Conservation (phyloP, 768 basidiomycete genomes). For the Floccularia luteovirens region DNA sequence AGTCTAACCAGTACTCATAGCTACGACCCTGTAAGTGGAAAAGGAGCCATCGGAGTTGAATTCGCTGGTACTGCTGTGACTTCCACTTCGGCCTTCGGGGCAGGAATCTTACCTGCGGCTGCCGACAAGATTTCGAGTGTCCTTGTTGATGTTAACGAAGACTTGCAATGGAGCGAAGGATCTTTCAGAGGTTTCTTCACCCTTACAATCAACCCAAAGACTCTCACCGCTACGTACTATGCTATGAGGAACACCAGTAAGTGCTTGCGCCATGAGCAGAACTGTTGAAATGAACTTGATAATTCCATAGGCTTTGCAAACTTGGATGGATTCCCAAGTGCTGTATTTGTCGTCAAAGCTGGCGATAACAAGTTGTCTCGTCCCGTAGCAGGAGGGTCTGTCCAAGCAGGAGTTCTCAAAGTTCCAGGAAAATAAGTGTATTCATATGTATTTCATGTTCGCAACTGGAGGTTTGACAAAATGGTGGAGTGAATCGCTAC, state of each 20-base stretch:
- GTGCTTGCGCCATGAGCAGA: too few species aligned
- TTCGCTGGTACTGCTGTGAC: constrained; percentile 57
- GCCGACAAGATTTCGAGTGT: constrained; percentile 27
- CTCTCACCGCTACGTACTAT: constrained; percentile 43
- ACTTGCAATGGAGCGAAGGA: constrained; percentile 55
- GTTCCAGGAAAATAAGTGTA: constrained; percentile 10
- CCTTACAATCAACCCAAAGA: constrained; percentile 35
- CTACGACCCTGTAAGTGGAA: constrained; percentile 39
- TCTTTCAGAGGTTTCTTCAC: constrained; percentile 55
- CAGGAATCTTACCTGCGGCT: constrained; percentile 24
- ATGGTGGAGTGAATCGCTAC: too few species aligned
- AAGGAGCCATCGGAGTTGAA: constrained; percentile 48
- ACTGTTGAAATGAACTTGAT: too few species aligned
- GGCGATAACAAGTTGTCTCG: constrained; percentile 38
- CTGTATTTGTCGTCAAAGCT: constrained; percentile 29
- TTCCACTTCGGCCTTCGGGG: constrained; percentile 38
- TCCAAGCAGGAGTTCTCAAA: constrained; percentile 36
- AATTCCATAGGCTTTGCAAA: constrained; percentile 27
- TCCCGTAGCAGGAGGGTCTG: constrained; percentile 39
- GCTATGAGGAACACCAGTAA: constrained; percentile 41
- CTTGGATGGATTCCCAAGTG: constrained; percentile 34
- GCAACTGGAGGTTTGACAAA: too few species aligned
- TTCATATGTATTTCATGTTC: too few species aligned
- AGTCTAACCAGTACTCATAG: constrained; percentile 16
- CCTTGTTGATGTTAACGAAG: constrained; percentile 32